These are phyloP conservation scores for Oryza australiensis DNA, from an alignment of 176 grass and related monocot species.

Conservation along the genomic window DNA sequence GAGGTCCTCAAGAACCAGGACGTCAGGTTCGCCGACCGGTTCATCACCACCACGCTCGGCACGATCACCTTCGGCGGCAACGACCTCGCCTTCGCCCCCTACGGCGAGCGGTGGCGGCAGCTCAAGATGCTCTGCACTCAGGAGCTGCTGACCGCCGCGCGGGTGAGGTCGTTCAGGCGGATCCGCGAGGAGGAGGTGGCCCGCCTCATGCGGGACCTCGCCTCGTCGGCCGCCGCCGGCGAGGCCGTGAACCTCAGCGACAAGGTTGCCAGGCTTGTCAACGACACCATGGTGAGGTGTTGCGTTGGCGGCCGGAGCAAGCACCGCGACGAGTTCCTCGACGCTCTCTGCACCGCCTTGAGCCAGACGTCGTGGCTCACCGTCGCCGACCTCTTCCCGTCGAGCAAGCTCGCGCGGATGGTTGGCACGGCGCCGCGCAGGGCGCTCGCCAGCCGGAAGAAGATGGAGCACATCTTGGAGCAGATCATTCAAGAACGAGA, in stretches of 20 bases:
- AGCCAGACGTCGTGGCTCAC: neutral
- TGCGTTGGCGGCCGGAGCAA: conserved; percentile 12
- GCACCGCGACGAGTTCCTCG: conserved; percentile 30
- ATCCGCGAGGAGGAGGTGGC: conserved; percentile 37
- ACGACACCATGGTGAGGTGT: conserved; percentile 16
- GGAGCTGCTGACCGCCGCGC: conserved; percentile 26
- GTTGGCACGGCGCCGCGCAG: conserved; percentile 3
- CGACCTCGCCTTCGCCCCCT: conserved; percentile 9
- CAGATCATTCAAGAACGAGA: conserved; percentile 19
- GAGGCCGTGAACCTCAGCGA: neutral
- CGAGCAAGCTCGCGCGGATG: conserved; percentile 19
- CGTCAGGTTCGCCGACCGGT: conserved; percentile 6
- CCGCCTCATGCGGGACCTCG: neutral
- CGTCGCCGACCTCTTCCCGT: conserved; percentile 25
- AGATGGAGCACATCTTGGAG: neutral
- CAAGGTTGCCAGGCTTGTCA: neutral
- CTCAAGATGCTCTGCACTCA: neutral
- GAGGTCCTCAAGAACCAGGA: conserved; percentile 5
- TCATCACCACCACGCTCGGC: neutral
- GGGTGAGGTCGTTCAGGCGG: conserved; percentile 24
- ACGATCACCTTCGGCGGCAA: neutral
- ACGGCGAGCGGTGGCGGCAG: neutral
- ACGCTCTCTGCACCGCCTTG: neutral
- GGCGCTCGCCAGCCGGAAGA: neutral
- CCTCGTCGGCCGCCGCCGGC: neutral